Evolutionary conservation across 1,284 basidiomycete genomes (phyloP).

Genomic region (Trichosporon faecale): DNA sequence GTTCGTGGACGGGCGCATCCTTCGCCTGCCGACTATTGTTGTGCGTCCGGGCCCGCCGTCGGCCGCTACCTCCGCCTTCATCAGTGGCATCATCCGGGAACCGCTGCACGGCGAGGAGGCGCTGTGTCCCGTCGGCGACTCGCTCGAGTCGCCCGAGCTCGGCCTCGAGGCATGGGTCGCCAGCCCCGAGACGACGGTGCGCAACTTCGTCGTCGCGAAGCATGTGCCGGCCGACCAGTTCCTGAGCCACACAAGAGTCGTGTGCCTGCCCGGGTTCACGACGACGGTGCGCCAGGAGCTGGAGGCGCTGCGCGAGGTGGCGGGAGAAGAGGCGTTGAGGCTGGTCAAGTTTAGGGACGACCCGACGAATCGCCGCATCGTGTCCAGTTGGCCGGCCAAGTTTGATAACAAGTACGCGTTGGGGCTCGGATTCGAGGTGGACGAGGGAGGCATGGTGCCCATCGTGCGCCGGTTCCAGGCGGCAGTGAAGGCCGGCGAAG

Average conservation of each 20-base stretch:
- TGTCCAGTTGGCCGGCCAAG: constrained; percentile 47
- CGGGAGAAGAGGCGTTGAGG: constrained; percentile 45
- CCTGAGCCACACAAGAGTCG: constrained; percentile 56
- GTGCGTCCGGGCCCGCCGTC: constrained; percentile 60
- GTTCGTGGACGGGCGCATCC: constrained; percentile 61
- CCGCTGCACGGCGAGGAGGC: constrained; percentile 59
- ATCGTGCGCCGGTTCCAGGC: constrained; percentile 49
- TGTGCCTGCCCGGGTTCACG: constrained; percentile 51
- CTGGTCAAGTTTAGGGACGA: constrained; percentile 51
- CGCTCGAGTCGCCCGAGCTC: constrained; percentile 45
- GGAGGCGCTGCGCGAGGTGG: constrained; percentile 46
- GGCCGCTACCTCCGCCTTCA: constrained; percentile 61
- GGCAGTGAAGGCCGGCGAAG: constrained; percentile 21
- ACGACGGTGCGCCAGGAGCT: constrained; percentile 48
- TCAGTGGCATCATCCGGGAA: constrained; percentile 64
- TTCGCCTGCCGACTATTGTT: constrained; percentile 63
- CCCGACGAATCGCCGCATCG: constrained; percentile 50
- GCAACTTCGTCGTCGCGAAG: constrained; percentile 60
- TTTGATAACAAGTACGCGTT: constrained; percentile 49
- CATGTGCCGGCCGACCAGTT: constrained; percentile 57
- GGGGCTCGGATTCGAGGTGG: constrained; percentile 46
- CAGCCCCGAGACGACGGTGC: constrained; percentile 58
- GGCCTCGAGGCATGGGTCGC: constrained; percentile 60
- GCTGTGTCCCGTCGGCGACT: constrained; percentile 58
- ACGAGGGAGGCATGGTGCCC: constrained; percentile 50